Evolutionary conservation across 257 asterid species (phyloP), one percentile per base, ranked within the genome.

Genomic region (Mitragyna speciosa): DNA sequence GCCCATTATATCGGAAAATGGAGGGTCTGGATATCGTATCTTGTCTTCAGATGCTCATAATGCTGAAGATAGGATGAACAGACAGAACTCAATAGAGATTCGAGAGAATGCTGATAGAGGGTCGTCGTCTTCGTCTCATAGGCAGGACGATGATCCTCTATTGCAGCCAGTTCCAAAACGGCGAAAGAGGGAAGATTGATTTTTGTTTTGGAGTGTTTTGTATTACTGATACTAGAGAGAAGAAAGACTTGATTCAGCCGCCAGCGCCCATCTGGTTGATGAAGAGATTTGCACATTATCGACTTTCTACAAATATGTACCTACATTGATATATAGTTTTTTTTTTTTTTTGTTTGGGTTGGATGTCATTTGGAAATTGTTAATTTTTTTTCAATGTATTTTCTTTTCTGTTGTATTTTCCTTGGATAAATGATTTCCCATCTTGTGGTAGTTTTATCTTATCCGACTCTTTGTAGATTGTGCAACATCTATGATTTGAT

Each of bases 1-100:
- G 91, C 98, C 98, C 70, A 72, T 91, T 48, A 84, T 95, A 81
- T 82, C 96, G 39, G 91, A 87, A 84, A 84, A 82, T 59, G 70
- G 69, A 64, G 91, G 80, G 64, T 68, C 90, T 67, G 84, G 81
- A 69, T 61, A 87, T 26, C 86, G 73, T 74, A 67, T 31, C 58
- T 31, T 81, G n/a, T 58, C 80, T 56, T 36, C 77, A n/a, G 74
- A 75, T 16, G 79, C 39, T 17, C 52, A 61, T 39, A 59, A 19
- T 36, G 19, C 14, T 22, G 77, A 76, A 39, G 64, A 72, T 36
- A 1, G 41, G 41, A 75, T 75, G 58, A 73, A 76, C 14, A 12
- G 58, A 48, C 76, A 31, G 14, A 72, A 22, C 28, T 63, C 80
- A 28, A 64, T 59, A 22, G 80, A 72, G 77, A 78, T 65, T 75